phyloP scores from a whole-genome alignment of 2,329 filamentous ascomycete species.

The Pezicula rhizophila region DNA sequence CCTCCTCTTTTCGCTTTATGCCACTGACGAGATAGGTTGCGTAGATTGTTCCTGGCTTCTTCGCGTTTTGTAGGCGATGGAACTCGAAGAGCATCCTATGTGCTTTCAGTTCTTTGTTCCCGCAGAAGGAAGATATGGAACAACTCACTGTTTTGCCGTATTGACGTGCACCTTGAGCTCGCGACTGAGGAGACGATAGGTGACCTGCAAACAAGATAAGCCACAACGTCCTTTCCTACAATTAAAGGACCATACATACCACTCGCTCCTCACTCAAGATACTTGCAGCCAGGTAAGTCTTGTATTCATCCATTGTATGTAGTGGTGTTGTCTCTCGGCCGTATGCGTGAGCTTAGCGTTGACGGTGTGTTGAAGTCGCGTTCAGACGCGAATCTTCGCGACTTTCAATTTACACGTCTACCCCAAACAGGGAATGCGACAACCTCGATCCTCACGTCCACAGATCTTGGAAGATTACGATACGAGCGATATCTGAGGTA shows the following conservation, averaged over 20 bases:
- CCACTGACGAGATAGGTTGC: constrained; percentile 90
- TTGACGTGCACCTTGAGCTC: constrained; percentile 80
- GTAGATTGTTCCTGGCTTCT: constrained; percentile 68
- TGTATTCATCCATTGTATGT: constrained; percentile 26
- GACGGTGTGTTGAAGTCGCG: constrained; percentile 5
- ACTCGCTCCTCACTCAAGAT: constrained; percentile 29
- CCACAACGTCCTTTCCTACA: background rate
- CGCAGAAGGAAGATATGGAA: background rate
- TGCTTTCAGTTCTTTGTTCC: constrained; percentile 6
- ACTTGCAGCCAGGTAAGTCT: constrained; percentile 25
- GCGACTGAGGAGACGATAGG: constrained; percentile 79
- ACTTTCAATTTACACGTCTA: constrained; percentile 8
- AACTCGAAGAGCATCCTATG: constrained; percentile 84
- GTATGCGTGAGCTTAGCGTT: constrained; percentile 5
- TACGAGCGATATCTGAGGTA: background rate
- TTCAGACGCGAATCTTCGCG: constrained; percentile 21
- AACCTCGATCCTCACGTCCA: background rate
- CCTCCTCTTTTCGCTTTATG: constrained; percentile 40
- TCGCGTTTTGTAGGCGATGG: constrained; percentile 68
- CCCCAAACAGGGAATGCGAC: constrained; percentile 5
- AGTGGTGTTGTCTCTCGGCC: constrained; percentile 4
- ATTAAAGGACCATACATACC: constrained; percentile 13
- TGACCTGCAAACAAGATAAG: constrained; percentile 53
- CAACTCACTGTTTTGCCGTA: constrained; percentile 71
- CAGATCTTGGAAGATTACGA: constrained; percentile 6